Percentiles rank a stretch among this genome's conserved stretches.
These are phyloP conservation scores for Lenzites betulinus DNA, from an alignment of 768 basidiomycete genomes.

Conservation along the genomic window DNA sequence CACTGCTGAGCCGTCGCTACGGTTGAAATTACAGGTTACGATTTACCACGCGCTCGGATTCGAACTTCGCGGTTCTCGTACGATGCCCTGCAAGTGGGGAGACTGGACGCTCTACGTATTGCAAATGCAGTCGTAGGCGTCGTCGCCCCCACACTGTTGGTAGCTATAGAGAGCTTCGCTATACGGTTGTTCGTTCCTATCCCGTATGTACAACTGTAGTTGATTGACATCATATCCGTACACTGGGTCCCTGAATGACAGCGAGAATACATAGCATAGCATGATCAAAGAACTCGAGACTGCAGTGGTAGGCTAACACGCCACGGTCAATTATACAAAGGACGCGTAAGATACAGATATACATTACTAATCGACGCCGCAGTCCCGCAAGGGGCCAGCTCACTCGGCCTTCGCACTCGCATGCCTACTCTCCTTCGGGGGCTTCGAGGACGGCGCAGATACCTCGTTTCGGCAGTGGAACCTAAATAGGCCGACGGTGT, in stretches of 20 bases:
- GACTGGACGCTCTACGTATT: conserved; percentile 2
- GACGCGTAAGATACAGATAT: conserved; percentile 4
- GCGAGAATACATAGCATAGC: conserved; percentile 1
- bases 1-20: no score
- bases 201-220: no score
- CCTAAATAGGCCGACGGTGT: conserved; percentile 66
- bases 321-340: conserved; percentile 5
- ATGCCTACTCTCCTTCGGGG: conserved; percentile 12
- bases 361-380: background rate
- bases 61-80: conserved; percentile 1
- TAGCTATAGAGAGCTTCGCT: no score
- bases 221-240: no score
- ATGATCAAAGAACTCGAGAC: background rate
- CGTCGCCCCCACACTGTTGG: no score
- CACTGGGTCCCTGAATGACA: no score
- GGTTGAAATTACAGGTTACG: background rate
- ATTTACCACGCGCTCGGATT: conserved; percentile 4
- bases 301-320: background rate
- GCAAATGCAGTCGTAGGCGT: background rate
- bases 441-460: background rate
- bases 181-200: no score
- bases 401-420: conserved; percentile 11
- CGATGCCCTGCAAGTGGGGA: background rate
- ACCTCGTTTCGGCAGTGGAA: conserved; percentile 15
- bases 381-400: background rate